Percentiles rank a stretch among this genome's conserved stretches.
phyloP scores from a whole-genome alignment of 306 rosid species.

The Clitoria ternatea region DNA sequence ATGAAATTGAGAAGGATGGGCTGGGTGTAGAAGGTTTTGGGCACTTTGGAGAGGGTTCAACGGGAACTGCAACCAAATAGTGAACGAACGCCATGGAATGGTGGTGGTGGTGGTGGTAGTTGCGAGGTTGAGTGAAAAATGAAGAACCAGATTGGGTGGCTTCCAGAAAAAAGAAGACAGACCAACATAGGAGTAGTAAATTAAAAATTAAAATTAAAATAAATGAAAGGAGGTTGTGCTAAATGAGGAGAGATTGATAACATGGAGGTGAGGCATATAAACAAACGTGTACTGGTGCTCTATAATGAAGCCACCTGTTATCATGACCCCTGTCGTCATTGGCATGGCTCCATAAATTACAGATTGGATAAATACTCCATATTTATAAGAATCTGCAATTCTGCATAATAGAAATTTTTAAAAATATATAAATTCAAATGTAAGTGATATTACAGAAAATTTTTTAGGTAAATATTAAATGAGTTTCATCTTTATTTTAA shows the following conservation, averaged over 20 bases:
- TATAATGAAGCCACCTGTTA: background rate
- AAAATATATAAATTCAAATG: too few relatives aligned
- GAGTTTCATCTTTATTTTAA: too few relatives aligned
- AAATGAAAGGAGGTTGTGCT: background rate
- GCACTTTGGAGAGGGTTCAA: conserved; percentile 20
- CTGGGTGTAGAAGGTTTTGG: conserved; percentile 19
- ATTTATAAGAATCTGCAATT: too few relatives aligned
- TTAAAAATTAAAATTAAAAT: background rate
- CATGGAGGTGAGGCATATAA: background rate
- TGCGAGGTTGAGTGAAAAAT: background rate
- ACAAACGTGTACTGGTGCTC: background rate
- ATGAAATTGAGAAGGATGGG: conserved; percentile 25
- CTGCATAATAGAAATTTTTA: too few relatives aligned
- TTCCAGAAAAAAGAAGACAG: conserved; percentile 19
- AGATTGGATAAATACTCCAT: too few relatives aligned
- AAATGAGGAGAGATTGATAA: background rate
- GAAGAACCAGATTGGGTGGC: background rate
- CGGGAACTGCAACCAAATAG: conserved; percentile 32
- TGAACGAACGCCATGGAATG: conserved; percentile 57
- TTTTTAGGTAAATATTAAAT: too few relatives aligned
- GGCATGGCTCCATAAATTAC: too few relatives aligned
- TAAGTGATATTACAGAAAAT: too few relatives aligned
- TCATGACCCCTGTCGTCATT: background rate
- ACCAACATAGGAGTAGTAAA: background rate
- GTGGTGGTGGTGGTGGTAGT: background rate